Evolutionary conservation across 805 yeast species (phyloP).

Genomic region (Candida bentonensis): DNA sequence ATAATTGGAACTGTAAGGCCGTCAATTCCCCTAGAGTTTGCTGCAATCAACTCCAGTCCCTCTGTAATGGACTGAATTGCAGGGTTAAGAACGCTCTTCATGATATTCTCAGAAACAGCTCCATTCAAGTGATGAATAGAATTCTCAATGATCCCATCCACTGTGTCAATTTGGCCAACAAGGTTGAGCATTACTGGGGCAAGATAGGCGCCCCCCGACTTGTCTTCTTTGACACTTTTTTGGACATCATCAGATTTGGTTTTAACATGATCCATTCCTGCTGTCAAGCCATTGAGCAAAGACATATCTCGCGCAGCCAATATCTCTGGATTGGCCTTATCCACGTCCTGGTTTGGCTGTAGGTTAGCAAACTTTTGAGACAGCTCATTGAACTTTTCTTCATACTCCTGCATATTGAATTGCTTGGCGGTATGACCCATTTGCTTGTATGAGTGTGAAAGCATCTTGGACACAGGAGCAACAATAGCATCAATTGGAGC

Average conservation of each 20-base stretch:
- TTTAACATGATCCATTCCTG: conserved; percentile 11
- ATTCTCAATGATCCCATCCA: conserved; percentile 7
- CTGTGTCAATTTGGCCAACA: conserved; percentile 14
- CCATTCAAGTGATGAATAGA: conserved; percentile 7
- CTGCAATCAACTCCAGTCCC: conserved; percentile 13
- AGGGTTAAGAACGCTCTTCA: conserved; percentile 9
- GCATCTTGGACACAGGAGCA: not conserved
- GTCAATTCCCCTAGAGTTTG: conserved; percentile 9
- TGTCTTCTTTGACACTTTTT: conserved; percentile 1
- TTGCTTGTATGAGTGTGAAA: not conserved
- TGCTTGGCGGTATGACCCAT: not conserved
- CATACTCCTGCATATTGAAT: not conserved
- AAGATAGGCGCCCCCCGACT: conserved; percentile 3
- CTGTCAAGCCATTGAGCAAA: conserved; percentile 4
- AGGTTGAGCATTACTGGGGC: conserved; percentile 9
- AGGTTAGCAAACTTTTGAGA: not conserved
- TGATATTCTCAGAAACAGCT: conserved; percentile 7
- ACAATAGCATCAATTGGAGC: conserved; percentile 11
- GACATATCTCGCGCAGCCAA: conserved; percentile 3
- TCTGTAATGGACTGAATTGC: conserved; percentile 12
- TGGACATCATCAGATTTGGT: conserved; percentile 7
- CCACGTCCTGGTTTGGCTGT: not conserved
- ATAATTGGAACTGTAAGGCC: conserved; percentile 6
- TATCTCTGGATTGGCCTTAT: not conserved
- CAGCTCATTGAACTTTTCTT: not conserved